Base-by-base conservation (phyloP, 1,284 basidiomycete species). In the Tetrapyrgos nigripes region DNA sequence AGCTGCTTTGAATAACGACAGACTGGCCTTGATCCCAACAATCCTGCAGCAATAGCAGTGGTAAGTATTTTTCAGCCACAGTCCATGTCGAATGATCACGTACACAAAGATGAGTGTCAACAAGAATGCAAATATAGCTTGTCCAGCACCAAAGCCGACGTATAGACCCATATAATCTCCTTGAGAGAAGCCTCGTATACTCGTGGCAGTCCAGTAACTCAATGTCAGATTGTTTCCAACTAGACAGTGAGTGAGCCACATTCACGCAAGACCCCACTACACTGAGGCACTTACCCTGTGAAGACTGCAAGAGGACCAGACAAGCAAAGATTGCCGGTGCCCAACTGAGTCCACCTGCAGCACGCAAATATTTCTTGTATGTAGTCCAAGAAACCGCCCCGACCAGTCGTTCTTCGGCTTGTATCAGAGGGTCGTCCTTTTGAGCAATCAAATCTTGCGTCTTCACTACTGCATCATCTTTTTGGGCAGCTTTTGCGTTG, bases 121-220 rank as follows among this genome's bases (percentile, higher is more conserved):
- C 14, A 80, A 52, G 68, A 88, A 89, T 1, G 81, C 78, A 60
- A 86, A 81, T 4, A 89, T 48, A 4, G 84, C 85, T 62, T 82
- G 77, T 1, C 80, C 79, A 31, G 70, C 69, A 54, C 87, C 88
- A 13, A 91, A 76, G 10, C 77, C 81, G 3, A 84, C 85, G 65
- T 91, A 92, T n/a, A 88, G 80, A 3, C 76, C 88, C 80, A 91
- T 90, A 68, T 90, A 91, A 53, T 87, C 76, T 1, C 79, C 83
- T 63, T 86, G 78, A 2, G 45, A 69, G 67, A 88, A 87, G 1
- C 81, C 79, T n/a, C 66, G 66, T 21, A 82, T 74, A 23, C 71
- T 77, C n/a, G 66, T 55, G 3, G 72, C 70, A 1, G 79, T 81
- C 81, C 81, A 83, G 59, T 80, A 82, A 0, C 81, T 80, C 33